phyloP scores from a whole-genome alignment of 768 basidiomycete species.

The Pisolithus orientalis region DNA sequence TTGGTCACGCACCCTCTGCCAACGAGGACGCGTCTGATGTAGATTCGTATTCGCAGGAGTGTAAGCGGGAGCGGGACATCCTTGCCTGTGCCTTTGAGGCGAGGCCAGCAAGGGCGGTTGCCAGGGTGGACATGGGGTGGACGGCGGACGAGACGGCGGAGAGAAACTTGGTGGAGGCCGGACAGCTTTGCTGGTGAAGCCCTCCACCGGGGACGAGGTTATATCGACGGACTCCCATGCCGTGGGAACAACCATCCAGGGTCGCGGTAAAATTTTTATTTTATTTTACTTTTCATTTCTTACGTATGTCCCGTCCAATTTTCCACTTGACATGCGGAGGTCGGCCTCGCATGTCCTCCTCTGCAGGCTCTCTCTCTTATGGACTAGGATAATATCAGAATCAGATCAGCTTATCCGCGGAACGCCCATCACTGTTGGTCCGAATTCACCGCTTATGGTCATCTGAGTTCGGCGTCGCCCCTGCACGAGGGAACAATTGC shows the following conservation, averaged over 20 bases:
- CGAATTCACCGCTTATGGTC: no score
- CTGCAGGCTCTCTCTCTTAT: not conserved
- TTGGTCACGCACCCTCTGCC: slow-evolving; percentile 10
- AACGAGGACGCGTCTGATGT: slow-evolving; percentile 15
- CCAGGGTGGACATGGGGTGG: slow-evolving; percentile 21
- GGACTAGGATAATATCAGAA: not conserved
- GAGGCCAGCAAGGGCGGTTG: slow-evolving; percentile 20
- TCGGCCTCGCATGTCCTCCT: no score
- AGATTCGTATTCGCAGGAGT: slow-evolving; percentile 6
- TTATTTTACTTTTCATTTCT: not conserved
- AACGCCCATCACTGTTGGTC: not conserved
- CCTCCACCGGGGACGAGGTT: slow-evolving; percentile 15
- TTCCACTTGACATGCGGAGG: no score
- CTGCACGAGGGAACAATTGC: no score
- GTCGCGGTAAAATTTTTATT: not conserved
- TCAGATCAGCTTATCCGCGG: slow-evolving; percentile 4
- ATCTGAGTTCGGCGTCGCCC: not conserved
- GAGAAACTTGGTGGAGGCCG: slow-evolving; percentile 2
- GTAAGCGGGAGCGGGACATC: slow-evolving; percentile 4
- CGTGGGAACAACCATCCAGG: slow-evolving; percentile 20
- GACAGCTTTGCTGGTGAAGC: not conserved
- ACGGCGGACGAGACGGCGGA: slow-evolving; percentile 4
- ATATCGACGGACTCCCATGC: slow-evolving; percentile 18
- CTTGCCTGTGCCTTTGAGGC: slow-evolving; percentile 21
- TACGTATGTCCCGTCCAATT: no score